Conservation (phyloP, 129 eudicot species). For the Solidago caesia region DNA sequence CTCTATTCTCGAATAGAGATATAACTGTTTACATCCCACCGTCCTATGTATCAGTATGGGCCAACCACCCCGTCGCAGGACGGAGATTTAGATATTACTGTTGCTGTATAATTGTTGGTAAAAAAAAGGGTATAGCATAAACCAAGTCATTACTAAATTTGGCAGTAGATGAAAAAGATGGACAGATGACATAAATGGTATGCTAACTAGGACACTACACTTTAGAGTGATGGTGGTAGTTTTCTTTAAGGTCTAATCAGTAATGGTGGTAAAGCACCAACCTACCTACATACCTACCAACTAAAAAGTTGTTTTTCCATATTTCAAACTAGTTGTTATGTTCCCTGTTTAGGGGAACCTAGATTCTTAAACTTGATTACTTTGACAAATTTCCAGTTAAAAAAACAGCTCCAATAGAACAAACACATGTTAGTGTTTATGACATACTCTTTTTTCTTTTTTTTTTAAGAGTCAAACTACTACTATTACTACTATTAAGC, state of each 20-base stretch:
- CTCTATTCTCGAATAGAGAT: too few species aligned
- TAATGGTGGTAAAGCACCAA: conserved; percentile 29
- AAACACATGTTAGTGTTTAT: not conserved
- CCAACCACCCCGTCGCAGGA: too few species aligned
- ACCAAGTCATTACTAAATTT: too few species aligned
- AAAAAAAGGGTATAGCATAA: too few species aligned
- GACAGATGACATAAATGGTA: not conserved
- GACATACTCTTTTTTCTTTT: not conserved
- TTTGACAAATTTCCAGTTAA: conserved; percentile 16
- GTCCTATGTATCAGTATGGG: too few species aligned
- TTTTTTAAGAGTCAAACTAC: not conserved
- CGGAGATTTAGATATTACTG: too few species aligned
- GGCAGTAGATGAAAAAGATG: not conserved
- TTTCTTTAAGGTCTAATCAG: conserved; percentile 18
- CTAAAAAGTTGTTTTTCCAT: conserved; percentile 24
- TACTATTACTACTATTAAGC: too few species aligned
- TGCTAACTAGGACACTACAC: not conserved
- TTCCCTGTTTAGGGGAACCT: conserved; percentile 27
- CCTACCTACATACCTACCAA: conserved; percentile 7
- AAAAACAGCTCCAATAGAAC: not conserved
- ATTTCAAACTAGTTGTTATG: conserved; percentile 37
- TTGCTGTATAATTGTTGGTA: too few species aligned
- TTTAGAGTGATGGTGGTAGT: conserved; percentile 23
- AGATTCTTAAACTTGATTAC: conserved; percentile 23
- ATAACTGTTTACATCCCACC: too few species aligned